These are phyloP conservation scores for Phytopythium kandeliae DNA, from an alignment of 352 stramenopile genomes.

Conservation along the genomic window DNA sequence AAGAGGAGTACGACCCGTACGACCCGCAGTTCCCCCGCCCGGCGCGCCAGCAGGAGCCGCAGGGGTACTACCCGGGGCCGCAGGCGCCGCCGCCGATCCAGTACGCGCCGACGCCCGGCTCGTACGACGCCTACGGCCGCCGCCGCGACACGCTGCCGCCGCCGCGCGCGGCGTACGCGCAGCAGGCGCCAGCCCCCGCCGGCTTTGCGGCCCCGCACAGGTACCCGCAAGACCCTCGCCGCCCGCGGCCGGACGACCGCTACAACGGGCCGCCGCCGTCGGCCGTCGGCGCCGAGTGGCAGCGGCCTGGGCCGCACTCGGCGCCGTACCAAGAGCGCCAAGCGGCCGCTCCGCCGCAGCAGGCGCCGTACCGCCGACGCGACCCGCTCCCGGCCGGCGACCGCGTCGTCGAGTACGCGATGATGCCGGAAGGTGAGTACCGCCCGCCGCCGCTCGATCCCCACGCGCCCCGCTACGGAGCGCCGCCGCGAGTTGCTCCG, in stretches of 20 bases:
- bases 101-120: background rate
- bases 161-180: background rate
- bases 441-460: conserved; percentile 12
- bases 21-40: conserved; percentile 2
- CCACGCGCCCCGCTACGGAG: conserved; percentile 9
- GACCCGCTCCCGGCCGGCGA: background rate
- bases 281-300: background rate
- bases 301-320: background rate
- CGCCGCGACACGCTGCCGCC: background rate
- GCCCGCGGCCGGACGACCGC: background rate
- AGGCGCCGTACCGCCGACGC: conserved; percentile 1
- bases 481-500: conserved; percentile 1
- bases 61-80: background rate
- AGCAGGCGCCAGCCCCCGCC: background rate
- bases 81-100: background rate
- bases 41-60: background rate
- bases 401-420: conserved; percentile 1
- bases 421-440: conserved; percentile 2
- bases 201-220: background rate
- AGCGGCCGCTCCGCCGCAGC: conserved; percentile 2
- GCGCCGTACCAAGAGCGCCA: conserved; percentile 1
- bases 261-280: background rate
- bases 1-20: conserved; percentile 5
- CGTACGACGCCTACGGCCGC: conserved; percentile 2
- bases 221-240: conserved; percentile 3